Evolutionary conservation across 1,284 basidiomycete genomes (phyloP).

Genomic region (Rhodotorula sp.): DNA sequence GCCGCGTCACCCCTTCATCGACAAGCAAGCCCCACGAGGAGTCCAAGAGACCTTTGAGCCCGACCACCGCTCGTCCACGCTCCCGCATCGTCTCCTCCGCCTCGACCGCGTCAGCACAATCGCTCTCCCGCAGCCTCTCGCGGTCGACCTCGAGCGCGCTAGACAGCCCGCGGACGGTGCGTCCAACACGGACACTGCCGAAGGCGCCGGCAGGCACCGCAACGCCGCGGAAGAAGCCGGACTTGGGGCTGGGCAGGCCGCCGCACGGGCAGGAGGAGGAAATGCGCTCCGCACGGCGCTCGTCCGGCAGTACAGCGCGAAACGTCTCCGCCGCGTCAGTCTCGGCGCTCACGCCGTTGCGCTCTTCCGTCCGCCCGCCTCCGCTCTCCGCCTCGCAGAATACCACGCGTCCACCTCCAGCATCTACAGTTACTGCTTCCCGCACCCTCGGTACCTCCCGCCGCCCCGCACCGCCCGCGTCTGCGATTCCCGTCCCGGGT

Average conservation of each 20-base stretch:
- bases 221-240: neutral
- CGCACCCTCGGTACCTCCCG: neutral
- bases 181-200: neutral
- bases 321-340: neutral
- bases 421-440: neutral
- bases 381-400: neutral
- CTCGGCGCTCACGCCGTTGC: neutral
- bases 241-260: neutral
- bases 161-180: slow-evolving; percentile 1
- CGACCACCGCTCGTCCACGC: neutral
- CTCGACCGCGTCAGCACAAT: neutral
- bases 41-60: neutral
- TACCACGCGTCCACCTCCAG: neutral
- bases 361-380: neutral
- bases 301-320: neutral
- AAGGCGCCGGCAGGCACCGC: too few relatives aligned
- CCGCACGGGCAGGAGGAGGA: neutral
- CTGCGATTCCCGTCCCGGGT: slow-evolving; percentile 3
- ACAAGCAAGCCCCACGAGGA: neutral
- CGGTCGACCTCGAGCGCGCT: neutral
- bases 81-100: neutral
- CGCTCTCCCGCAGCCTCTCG: neutral
- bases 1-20: neutral
- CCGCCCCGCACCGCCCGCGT: neutral
- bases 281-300: too few relatives aligned